A percentile compares a stretch with the other conserved stretches of the same genome.
Evolutionary conservation across 768 basidiomycete genomes (phyloP).

Genomic region (Pleurotus cornucopiae): DNA sequence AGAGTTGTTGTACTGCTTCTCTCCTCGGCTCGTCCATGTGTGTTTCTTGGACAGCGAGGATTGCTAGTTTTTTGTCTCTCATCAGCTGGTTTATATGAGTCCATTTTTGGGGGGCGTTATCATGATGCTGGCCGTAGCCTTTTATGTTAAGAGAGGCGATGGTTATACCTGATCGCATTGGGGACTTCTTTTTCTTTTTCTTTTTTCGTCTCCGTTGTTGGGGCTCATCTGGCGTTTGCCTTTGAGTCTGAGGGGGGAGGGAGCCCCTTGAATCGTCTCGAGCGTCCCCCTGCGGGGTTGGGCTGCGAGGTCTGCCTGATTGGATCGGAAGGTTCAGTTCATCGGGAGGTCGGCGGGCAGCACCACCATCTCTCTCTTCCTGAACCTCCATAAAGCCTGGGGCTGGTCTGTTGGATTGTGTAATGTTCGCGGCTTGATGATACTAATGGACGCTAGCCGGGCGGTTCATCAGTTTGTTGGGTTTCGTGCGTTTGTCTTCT

Average conservation of each 20-base stretch:
- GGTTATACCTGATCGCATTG: too few species aligned
- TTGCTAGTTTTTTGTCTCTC: too few species aligned
- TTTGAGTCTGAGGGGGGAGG: neutral
- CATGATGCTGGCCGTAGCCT: too few species aligned
- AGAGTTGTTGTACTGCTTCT: too few species aligned
- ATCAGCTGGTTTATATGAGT: neutral
- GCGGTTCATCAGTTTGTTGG: neutral
- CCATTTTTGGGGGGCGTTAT: too few species aligned
- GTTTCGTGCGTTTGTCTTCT: neutral
- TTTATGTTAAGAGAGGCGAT: too few species aligned
- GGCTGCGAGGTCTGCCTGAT: neutral
- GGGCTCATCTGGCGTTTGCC: neutral
- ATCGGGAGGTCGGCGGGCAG: neutral
- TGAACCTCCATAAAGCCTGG: neutral
- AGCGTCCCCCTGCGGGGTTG: neutral
- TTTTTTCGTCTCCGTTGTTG: neutral
- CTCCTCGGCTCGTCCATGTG: too few species aligned
- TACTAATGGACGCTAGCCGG: neutral
- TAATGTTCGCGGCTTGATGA: neutral
- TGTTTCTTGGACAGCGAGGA: too few species aligned
- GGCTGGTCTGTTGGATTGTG: neutral
- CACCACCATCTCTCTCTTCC: neutral
- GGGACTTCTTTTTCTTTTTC: too few species aligned
- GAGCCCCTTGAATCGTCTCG: neutral
- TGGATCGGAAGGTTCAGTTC: neutral